phyloP scores from a whole-genome alignment of 371 early-diverging fungal species.

The Mucor lusitanicus region DNA sequence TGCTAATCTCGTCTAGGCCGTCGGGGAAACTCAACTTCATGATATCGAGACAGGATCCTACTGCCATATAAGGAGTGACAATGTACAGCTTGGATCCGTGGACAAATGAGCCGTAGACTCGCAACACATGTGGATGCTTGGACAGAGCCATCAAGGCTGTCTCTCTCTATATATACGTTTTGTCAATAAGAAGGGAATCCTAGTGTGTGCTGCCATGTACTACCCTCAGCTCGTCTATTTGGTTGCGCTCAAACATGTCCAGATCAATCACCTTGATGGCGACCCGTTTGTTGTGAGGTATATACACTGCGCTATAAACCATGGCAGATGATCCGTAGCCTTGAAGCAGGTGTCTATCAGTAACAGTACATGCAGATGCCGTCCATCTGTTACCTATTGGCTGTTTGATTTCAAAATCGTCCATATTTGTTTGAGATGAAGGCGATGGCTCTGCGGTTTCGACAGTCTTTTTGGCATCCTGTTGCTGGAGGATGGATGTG shows the following conservation, averaged over 20 bases:
- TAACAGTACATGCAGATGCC: not conserved
- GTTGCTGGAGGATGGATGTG: slow-evolving; percentile 2
- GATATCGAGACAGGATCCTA: slow-evolving; percentile 86
- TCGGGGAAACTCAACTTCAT: slow-evolving; percentile 80
- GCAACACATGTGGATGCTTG: slow-evolving; percentile 82
- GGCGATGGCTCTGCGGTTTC: not conserved
- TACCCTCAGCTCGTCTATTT: slow-evolving; percentile 36
- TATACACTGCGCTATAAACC: slow-evolving; percentile 66
- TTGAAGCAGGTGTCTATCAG: slow-evolving; percentile 16
- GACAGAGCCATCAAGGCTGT: slow-evolving; percentile 86
- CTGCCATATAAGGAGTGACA: slow-evolving; percentile 80
- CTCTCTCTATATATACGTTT: slow-evolving; percentile 58
- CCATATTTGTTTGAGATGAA: slow-evolving; percentile 24
- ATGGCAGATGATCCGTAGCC: slow-evolving; percentile 85
- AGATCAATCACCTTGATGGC: slow-evolving; percentile 32
- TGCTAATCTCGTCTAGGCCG: slow-evolving; percentile 80
- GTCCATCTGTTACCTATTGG: slow-evolving; percentile 23
- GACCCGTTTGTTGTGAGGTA: slow-evolving; percentile 29
- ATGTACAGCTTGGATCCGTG: slow-evolving; percentile 77
- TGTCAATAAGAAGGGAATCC: not conserved
- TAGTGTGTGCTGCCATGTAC: not conserved
- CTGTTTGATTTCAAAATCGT: slow-evolving; percentile 34
- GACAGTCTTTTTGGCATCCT: slow-evolving; percentile 1
- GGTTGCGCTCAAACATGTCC: slow-evolving; percentile 35
- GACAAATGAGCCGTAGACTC: slow-evolving; percentile 84